Evolutionary conservation across 495 filamentous ascomycete genomes (phyloP), one percentile per base, ranked within the genome.

Genomic region (Podospora comata): DNA sequence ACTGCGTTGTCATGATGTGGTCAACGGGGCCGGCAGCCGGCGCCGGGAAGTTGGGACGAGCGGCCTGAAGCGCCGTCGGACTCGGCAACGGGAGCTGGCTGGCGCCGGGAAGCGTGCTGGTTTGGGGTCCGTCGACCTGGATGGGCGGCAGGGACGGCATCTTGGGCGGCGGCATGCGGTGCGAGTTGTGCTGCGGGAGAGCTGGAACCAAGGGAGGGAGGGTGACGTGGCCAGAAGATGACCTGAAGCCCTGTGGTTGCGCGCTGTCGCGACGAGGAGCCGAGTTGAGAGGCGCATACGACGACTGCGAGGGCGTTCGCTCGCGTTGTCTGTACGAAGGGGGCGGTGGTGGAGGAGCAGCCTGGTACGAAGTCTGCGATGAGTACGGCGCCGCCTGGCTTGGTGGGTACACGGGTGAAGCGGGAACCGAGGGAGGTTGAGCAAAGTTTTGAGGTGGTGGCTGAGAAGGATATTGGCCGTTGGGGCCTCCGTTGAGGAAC

Each of bases 381-480:
- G 60, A 34, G 56, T 74, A 78, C 6, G 64, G 62, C 5, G 67
- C 63, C 3, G 65, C 62, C 58, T 76, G 72, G 58, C 66, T 60
- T 11, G 70, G 69, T 23, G 82, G 81, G 68, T 85, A 85, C 9
- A 78, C 72, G 0, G 75, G 76, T 20, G 81, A 75, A 7, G 80
- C 71, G n/a, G 80, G 80, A 26, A 81, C 73, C 2, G 82, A 81
- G 15, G 81, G 81, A 28, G 83, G 80, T 62, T 79, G 82, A 34
- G 81, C 78, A 32, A 82, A 80, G 67, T 80, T 74, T 62, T 58
- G 55, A 58, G 55, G 55, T 58, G 55, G 55, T 58, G 79, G 78
- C 57, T 72, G 70, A 20, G 75, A 64, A 7, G 73, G 72, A 67
- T 78, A 78, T 58, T 77, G 76, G 4, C 71, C 70, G 70, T 69